Evolutionary conservation across 352 stramenopile species (phyloP).

Genomic region (Elongisporangium prolatum): DNA sequence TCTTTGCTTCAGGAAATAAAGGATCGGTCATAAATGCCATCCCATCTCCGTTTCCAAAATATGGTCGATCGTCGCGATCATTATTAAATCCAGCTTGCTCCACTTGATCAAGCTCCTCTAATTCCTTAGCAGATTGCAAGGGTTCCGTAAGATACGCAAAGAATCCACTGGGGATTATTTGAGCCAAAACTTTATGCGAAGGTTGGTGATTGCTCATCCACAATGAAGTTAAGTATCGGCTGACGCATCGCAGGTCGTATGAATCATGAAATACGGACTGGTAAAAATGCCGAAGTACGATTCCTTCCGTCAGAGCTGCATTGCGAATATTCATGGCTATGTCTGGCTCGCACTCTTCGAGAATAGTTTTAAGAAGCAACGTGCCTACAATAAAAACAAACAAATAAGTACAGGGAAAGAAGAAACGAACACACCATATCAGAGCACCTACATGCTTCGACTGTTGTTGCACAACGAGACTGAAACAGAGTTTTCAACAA

Average conservation of each 20-base stretch:
- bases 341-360: constrained; percentile 82
- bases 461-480: constrained; percentile 82
- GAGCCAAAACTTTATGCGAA: constrained; percentile 87
- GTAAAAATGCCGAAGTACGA: constrained; percentile 92
- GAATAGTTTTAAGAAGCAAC: constrained; percentile 89
- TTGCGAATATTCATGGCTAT: constrained; percentile 86
- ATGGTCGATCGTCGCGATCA: constrained; percentile 30
- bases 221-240: constrained; percentile 92
- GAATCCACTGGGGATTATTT: constrained; percentile 90
- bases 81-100: constrained; percentile 58
- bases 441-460: constrained; percentile 66
- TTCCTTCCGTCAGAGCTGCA: constrained; percentile 89
- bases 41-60: constrained; percentile 24
- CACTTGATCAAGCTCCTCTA: constrained; percentile 84
- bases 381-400: constrained; percentile 57
- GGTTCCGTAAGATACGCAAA: constrained; percentile 87
- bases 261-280: constrained; percentile 90
- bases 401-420: constrained; percentile 1
- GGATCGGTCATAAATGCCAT: constrained; percentile 34
- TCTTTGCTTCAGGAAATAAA: neutral
- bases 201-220: constrained; percentile 91
- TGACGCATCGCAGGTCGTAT: constrained; percentile 92
- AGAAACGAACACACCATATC: neutral
- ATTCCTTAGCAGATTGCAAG: constrained; percentile 62
- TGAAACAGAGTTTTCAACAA: constrained; percentile 88